Evolutionary conservation across 2,329 filamentous ascomycete species (phyloP), one percentile per base, ranked within the genome.

Genomic region (Aspergillus piperis): DNA sequence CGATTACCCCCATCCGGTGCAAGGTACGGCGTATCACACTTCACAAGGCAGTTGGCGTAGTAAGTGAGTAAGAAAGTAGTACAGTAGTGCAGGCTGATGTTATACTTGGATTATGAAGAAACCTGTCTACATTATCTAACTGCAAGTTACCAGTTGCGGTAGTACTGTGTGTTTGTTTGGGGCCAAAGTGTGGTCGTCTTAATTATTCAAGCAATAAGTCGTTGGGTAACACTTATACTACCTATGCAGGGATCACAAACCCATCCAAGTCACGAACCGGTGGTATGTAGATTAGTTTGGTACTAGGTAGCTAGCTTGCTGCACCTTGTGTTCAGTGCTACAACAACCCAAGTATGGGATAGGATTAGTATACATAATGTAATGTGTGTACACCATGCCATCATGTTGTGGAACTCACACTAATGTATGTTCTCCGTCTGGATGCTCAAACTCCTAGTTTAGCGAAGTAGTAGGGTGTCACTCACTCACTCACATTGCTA

Each of bases 401-500:
- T 44, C 13, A 49, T 49, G 47, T 11, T 30, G 53, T 55, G 30
- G 41, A 25, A 55, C 53, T 47, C 19, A 11, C 11, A 44, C 47
- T 30, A 50, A 50, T 27, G 47, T 30, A 32, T 44, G 41, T 10
- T 21, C 41, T 44, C 39, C 39, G 39, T 19, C 32, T 36, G 32
- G 32, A 36, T 36, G 11, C 11, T 36, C 32, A 36, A 36, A 17
- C 39, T 42, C 15, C 17, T n/a, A 8, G 10, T 42, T 17, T 42
- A 19, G 15, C 39, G 39, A 36, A 5, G 23, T 32, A 47, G 53
- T 47, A 36, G 39, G 17, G 41, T 44, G 41, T 47, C 53, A 55
- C 41, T 55, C 25, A 55, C 53, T 55, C 25, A 30, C 47, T 44
- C 41, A 36, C 32, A 13, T 42, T 53, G 51, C 51, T 36, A 36